Evolutionary conservation across 345 rosid species (phyloP), one percentile per base, ranked within the genome.

Genomic region (Eucalyptus urophylla): DNA sequence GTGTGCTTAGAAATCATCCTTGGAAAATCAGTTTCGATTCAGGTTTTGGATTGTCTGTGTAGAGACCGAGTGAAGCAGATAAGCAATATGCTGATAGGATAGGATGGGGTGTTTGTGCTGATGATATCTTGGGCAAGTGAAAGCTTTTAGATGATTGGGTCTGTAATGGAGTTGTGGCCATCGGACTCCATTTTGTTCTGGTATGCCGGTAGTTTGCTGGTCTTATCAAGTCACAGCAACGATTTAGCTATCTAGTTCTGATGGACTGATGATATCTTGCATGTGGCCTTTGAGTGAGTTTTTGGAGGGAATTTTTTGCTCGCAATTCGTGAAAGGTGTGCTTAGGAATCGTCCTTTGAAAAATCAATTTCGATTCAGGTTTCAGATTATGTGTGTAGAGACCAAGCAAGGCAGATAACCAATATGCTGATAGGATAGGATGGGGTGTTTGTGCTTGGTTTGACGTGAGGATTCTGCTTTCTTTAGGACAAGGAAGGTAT

Each of bases 401-500:
- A 62, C 15, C 33, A 14, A 72, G 43, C 10, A 16, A 49, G 27
- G 31, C n/a, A 37, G 24, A 27, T n/a, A 43, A 87, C 11, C 67
- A 87, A 56, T 67, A 87, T 47, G 81, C 60, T 8, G 51, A 29
- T 72, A 40, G 33, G 81, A 50, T 80, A 56, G 62, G 62, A 56
- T 56, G 62, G 44, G 7, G 51, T 62, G 62, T 62, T 80, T 87
- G 67, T 89, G 86, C 22, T 11, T 45, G 51, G 31, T 37, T 86
- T 60, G 87, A 53, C 51, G 3, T 6, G 33, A 19, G 37, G 8
- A 47, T 22, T 89, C 3, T 87, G 43, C 31, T 45, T 87, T 86
- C 89, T 89, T 27, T 87, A 97, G 99, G 99, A 97, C 93, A 97
- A 97, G 92, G 99, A 97, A 90, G 99, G 99, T n/a, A 97, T 97